phyloP scores from a whole-genome alignment of 148 eudicot genomes.

The Rhododendron henanense region DNA sequence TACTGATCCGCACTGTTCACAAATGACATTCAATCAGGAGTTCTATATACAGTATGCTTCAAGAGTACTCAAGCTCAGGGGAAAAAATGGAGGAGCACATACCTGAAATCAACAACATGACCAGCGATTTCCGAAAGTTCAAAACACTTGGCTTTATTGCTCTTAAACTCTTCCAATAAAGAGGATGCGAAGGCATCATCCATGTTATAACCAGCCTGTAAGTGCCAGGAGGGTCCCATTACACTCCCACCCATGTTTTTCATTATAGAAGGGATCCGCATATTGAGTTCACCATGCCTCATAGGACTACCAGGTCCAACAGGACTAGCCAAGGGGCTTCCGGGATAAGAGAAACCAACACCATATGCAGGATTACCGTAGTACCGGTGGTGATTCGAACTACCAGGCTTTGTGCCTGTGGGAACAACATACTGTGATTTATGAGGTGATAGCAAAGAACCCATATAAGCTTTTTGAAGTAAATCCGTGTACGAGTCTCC shows the following conservation, averaged over 20 bases:
- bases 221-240: conserved; percentile 82
- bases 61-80: conserved; percentile 4
- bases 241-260: conserved; percentile 68
- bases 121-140: conserved; percentile 89
- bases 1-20: conserved; percentile 88
- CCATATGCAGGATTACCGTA: conserved; percentile 69
- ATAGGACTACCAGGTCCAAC: conserved; percentile 86
- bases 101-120: conserved; percentile 99
- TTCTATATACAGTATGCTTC: not conserved
- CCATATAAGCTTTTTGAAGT: conserved; percentile 81
- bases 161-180: conserved; percentile 90
- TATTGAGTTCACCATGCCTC: conserved; percentile 65
- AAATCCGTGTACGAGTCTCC: conserved; percentile 52
- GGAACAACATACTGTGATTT: conserved; percentile 67
- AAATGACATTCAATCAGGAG: conserved; percentile 9
- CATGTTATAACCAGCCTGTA: conserved; percentile 36
- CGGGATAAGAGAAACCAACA: conserved; percentile 87
- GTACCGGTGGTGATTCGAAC: conserved; percentile 67
- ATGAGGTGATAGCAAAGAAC: conserved; percentile 63
- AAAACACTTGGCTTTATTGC: conserved; percentile 78
- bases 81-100: not conserved
- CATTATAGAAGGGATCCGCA: conserved; percentile 54
- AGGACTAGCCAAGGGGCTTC: conserved; percentile 76
- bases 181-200: conserved; percentile 72
- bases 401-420: conserved; percentile 45